Evolutionary conservation across 441 rosid species (phyloP).

Genomic region (Daphne laureola): DNA sequence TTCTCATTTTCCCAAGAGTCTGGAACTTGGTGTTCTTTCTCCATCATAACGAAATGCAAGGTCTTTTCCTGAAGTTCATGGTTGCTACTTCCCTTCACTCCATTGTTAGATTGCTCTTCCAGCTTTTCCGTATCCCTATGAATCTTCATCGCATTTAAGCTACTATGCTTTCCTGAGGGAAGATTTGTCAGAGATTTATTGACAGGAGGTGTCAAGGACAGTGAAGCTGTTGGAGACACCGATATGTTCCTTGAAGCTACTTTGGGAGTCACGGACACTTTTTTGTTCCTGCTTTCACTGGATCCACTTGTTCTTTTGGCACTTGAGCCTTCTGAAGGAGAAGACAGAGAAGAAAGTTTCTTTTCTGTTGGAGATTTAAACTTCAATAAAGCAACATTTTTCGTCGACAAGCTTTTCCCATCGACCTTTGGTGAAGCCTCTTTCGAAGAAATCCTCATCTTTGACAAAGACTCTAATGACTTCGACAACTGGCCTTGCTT

Average conservation of each 20-base stretch:
- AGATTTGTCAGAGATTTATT: conserved; percentile 18
- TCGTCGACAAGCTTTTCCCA: conserved; percentile 16
- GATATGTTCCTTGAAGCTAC: conserved; percentile 25
- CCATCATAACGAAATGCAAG: conserved; percentile 47
- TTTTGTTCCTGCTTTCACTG: conserved; percentile 21
- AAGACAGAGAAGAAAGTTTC: conserved; percentile 14
- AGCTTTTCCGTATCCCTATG: conserved; percentile 19
- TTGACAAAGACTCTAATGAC: conserved; percentile 14
- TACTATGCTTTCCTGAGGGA: conserved; percentile 25
- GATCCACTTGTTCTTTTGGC: conserved; percentile 26
- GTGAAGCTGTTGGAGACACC: conserved; percentile 19
- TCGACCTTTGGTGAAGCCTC: conserved; percentile 24
- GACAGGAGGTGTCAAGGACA: conserved; percentile 29
- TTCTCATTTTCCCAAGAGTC: conserved; percentile 34
- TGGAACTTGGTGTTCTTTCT: conserved; percentile 31
- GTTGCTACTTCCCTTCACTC: conserved; percentile 12
- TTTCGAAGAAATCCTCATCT: conserved; percentile 19
- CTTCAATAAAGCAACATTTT: conserved; percentile 13
- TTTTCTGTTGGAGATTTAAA: conserved; percentile 11
- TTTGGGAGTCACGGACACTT: conserved; percentile 19
- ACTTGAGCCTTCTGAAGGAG: conserved; percentile 18
- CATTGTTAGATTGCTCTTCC: conserved; percentile 20
- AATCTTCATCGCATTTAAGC: conserved; percentile 18
- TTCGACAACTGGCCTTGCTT: background rate
- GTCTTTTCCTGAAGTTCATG: conserved; percentile 48